Evolutionary conservation across 2,329 filamentous ascomycete species (phyloP), one percentile per base, ranked within the genome.

Genomic region (Phaeosphaeria sp.): DNA sequence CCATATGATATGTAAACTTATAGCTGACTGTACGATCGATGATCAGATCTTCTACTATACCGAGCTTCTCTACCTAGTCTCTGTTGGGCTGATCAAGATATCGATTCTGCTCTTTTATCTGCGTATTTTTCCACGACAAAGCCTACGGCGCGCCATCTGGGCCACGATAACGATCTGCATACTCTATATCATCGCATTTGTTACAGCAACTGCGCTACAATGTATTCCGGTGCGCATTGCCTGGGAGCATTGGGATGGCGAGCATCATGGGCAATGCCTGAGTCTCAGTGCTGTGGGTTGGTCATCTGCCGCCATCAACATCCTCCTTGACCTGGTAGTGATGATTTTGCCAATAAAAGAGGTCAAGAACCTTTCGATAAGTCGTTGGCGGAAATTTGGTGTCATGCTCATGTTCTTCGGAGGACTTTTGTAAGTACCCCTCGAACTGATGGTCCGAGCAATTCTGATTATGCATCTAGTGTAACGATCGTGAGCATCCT

Each of bases 401-500:
- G 63, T 79, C 53, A 71, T 78, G 68, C 52, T 75, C 47, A 77
- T 79, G 75, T 78, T 78, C 51, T 56, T 69, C 2, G 63, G 74
- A 15, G 76, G 76, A 27, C 65, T 75, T 33, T 75, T 80, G 79
- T 81, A 70, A 66, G 77, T 69, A 1, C 21, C 22, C 17, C 30
- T 6, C 2, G 15, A 17, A 21, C 15, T 21, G 40, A 21, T 33
- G 4, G 3, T 13, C 11, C 30, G 20, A 4, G n/a, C 2, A 2
- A 2, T 2, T 21, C 21, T 21, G 7, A 51, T 61, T 6, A 57
- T 42, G 24, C 15, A 17, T 6, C 2, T 39, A 81, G 78, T 52
- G 78, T 81, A 40, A 82, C 79, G 2, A 58, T 82, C n/a, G 72
- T 82, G 57, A 80, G 78, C 54, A 75, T 79, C 24, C 64, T 82